Evolutionary conservation across 2,329 filamentous ascomycete species (phyloP), one percentile per base, ranked within the genome.

Genomic region (Monilinia fructigena): DNA sequence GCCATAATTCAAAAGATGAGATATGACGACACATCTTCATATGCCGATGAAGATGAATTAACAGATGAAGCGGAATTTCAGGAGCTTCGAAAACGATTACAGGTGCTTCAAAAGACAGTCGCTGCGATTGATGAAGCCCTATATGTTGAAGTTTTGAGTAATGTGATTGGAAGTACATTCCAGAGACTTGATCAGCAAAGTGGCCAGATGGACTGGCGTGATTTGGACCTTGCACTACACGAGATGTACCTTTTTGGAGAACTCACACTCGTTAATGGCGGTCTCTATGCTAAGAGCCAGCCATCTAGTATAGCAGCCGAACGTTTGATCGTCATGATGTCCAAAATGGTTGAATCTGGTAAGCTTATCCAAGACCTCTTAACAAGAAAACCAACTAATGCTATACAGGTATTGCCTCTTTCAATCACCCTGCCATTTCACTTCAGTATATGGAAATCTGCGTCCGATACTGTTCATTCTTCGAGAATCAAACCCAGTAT

Each of bases 391-490:
- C 68, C 40, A 65, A 61, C 72, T 77, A 73, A 78, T 65, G 55
- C 48, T 50, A 50, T n/a, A 50, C 71, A 93, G 92, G 91, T 72
- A 90, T 97, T 71, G 89, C 92, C 67, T 89, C 85, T 54, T 96
- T 94, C 77, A 87, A 89, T 20, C 95, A 98, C 76, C 94, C 95
- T 1, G 92, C 93, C 20, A 93, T 97, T 62, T 87, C 97, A 70
- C 83, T 99, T 28, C 93, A 97, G 79, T 99, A 96, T 76, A 97
- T 99, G 93, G 95, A 99, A 77, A 96, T 97, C 47, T 97, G 93
- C 77, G 93, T 97, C 65, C 89, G 95, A 61, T 99, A 99, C 79
- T 91, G 89, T 76, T 86, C 88, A 38, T 96, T 97, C 77, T 98
- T 99, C 76, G 93, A 98, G 75, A 87, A 87, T 66, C 91, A 97